Conservation (phyloP, 352 stramenopile species). For the Globisporangium apiculatum region DNA sequence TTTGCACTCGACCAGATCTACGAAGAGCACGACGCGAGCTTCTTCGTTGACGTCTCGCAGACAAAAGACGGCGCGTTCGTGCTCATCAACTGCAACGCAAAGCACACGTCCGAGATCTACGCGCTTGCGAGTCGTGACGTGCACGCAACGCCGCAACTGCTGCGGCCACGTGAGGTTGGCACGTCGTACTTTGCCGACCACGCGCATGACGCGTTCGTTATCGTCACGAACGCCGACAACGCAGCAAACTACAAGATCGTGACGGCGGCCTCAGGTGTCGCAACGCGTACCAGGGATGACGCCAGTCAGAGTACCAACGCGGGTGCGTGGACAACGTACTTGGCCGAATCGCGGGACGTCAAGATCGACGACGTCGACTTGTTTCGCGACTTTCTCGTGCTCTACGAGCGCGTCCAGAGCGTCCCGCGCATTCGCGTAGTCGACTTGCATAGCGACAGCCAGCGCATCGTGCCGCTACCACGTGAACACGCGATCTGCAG, state of each 20-base stretch:
- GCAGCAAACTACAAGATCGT: constrained; percentile 78
- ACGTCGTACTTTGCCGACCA: constrained; percentile 86
- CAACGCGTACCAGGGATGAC: background rate
- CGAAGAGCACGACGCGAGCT: constrained; percentile 61
- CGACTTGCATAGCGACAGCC: constrained; percentile 9
- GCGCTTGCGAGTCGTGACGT: constrained; percentile 24
- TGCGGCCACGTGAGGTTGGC: constrained; percentile 42
- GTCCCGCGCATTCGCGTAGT: constrained; percentile 69
- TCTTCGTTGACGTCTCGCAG: constrained; percentile 80
- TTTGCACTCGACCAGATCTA: constrained; percentile 36
- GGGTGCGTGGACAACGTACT: constrained; percentile 34
- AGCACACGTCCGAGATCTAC: constrained; percentile 82
- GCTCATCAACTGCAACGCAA: constrained; percentile 86
- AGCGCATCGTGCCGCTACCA: constrained; percentile 43
- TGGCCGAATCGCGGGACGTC: constrained; percentile 48
- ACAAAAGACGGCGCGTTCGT: constrained; percentile 80
- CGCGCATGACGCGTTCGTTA: constrained; percentile 50
- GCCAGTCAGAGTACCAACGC: constrained; percentile 2
- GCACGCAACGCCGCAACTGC: constrained; percentile 23
- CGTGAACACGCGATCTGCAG: constrained; percentile 45
- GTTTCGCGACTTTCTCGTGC: constrained; percentile 68
- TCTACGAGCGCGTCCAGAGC: constrained; percentile 75
- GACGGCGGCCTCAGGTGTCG: background rate
- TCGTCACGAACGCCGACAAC: constrained; percentile 76
- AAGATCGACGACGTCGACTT: constrained; percentile 89